Conservation (phyloP, 2,329 filamentous ascomycete genomes). For the Ophiognomonia clavigignenti-juglandacearum region DNA sequence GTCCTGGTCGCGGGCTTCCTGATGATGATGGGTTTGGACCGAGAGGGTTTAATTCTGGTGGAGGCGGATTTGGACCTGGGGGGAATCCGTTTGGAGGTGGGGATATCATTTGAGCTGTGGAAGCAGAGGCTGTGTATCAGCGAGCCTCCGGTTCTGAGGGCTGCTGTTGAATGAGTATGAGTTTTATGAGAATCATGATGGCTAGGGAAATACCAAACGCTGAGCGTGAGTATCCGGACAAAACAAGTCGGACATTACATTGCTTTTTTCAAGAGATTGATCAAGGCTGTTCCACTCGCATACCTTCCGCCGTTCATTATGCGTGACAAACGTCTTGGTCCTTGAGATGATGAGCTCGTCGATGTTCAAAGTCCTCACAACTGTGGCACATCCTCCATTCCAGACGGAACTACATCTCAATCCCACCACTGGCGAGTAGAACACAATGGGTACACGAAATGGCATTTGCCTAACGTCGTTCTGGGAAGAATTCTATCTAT, state of each 20-base stretch:
- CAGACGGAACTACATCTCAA: too few species aligned
- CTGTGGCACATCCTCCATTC: neutral
- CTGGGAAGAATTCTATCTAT: constrained; percentile 2
- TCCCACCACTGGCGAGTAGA: neutral
- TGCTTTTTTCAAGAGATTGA: neutral
- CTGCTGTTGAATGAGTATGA: neutral
- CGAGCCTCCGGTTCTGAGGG: neutral
- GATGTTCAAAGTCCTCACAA: neutral
- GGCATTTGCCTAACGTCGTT: neutral
- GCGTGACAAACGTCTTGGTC: too few species aligned
- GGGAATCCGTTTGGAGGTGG: constrained; percentile 34
- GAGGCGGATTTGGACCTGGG: constrained; percentile 18
- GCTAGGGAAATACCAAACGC: neutral
- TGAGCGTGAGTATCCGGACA: neutral
- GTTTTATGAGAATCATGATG: neutral
- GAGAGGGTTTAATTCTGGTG: too few species aligned
- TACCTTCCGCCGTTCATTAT: too few species aligned
- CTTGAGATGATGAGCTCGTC: neutral
- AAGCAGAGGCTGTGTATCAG: neutral
- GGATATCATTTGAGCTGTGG: constrained; percentile 26
- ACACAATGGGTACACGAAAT: neutral
- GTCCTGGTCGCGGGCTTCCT: neutral
- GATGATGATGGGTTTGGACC: constrained; percentile 27
- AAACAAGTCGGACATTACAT: neutral
- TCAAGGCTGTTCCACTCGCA: neutral